Conservation (phyloP, 106 monocot genomes). For the Hemerocallis citrina region DNA sequence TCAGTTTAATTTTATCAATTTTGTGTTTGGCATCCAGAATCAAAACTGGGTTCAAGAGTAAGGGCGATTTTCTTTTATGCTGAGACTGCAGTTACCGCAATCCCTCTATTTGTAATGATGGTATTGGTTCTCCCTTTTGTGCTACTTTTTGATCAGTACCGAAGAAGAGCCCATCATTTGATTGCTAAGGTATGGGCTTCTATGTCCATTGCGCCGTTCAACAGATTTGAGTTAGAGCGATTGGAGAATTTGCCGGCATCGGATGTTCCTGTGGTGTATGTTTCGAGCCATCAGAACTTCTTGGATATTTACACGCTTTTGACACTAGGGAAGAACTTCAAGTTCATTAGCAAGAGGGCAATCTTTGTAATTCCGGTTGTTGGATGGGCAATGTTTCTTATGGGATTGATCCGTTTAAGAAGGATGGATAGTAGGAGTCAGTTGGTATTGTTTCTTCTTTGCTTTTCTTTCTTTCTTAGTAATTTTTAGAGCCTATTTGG, state of each 20-base stretch:
- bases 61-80: slow-evolving; percentile 74
- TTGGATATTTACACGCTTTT: slow-evolving; percentile 86
- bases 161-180: slow-evolving; percentile 58
- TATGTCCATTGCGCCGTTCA: slow-evolving; percentile 56
- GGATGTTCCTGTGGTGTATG: slow-evolving; percentile 67
- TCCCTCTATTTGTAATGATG: slow-evolving; percentile 61
- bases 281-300: slow-evolving; percentile 94
- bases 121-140: slow-evolving; percentile 66
- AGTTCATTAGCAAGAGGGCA: slow-evolving; percentile 91
- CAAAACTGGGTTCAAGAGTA: slow-evolving; percentile 39
- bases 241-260: slow-evolving; percentile 67
- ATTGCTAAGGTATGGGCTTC: slow-evolving; percentile 78
- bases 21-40: neutral
- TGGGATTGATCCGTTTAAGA: slow-evolving; percentile 72
- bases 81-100: slow-evolving; percentile 32
- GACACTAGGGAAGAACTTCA: slow-evolving; percentile 77
- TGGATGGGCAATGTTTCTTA: slow-evolving; percentile 92
- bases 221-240: slow-evolving; percentile 55
- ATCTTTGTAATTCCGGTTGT: slow-evolving; percentile 77
- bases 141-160: slow-evolving; percentile 64
- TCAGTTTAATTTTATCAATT: neutral
- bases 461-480: neutral
- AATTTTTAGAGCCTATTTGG: too few relatives aligned
- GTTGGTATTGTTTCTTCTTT: slow-evolving; percentile 42
- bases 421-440: slow-evolving; percentile 92